A percentile compares a stretch with the other conserved stretches of the same genome.
These are phyloP conservation scores for Endothia cerciana DNA, from an alignment of 2,329 filamentous ascomycete genomes.

Conservation along the genomic window DNA sequence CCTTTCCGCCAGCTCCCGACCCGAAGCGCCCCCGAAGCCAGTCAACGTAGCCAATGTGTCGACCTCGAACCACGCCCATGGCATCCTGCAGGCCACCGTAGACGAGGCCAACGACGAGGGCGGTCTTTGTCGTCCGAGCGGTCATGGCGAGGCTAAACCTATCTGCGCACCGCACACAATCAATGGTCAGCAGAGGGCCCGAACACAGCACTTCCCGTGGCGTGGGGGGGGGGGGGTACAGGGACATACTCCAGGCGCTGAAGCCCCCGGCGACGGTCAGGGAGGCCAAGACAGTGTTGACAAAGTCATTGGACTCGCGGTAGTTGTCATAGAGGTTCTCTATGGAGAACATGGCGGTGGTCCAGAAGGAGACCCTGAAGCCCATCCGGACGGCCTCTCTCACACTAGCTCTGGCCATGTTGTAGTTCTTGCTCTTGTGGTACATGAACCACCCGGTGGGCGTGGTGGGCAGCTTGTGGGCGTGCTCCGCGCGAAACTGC, in stretches of 20 bases:
- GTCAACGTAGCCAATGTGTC: conserved; percentile 75
- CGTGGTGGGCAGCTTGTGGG: conserved; percentile 84
- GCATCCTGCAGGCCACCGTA: conserved; percentile 84
- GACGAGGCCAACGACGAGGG: conserved; percentile 74
- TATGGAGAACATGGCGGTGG: conserved; percentile 74
- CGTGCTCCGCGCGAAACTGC: conserved; percentile 93
- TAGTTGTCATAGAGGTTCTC: conserved; percentile 85
- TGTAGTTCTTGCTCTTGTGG: conserved; percentile 97
- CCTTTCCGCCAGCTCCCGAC: conserved; percentile 32
- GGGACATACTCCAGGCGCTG: conserved; percentile 76
- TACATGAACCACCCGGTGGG: conserved; percentile 96
- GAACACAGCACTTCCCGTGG: not conserved
- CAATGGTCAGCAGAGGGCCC: conserved; percentile 18
- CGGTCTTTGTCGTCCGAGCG: conserved; percentile 78
- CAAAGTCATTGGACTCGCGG: conserved; percentile 70
- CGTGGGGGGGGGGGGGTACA: not conserved
- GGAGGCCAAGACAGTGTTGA: conserved; percentile 81
- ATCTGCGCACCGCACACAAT: conserved; percentile 52
- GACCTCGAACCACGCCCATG: conserved; percentile 69
- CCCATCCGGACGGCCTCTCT: conserved; percentile 80
- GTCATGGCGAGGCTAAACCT: conserved; percentile 77
- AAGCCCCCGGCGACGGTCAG: conserved; percentile 84
- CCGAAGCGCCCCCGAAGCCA: conserved; percentile 56
- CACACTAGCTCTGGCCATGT: conserved; percentile 75
- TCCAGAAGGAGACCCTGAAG: conserved; percentile 70